Evolutionary conservation across 331 rosid species (phyloP), one percentile per base, ranked within the genome.

Genomic region (Prunus yedoensis): DNA sequence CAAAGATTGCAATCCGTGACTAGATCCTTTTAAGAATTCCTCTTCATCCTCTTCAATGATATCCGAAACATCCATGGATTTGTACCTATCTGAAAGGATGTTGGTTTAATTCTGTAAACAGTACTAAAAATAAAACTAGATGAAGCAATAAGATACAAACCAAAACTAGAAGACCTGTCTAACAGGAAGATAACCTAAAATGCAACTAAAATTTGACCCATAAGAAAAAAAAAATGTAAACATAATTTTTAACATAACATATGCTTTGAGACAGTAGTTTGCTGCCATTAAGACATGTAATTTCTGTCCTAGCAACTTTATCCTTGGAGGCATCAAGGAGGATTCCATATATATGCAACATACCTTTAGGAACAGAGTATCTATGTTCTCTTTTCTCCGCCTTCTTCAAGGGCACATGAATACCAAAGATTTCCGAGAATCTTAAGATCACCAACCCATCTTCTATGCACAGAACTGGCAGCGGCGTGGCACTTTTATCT

Each of bases 41-140:
- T 91, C 99, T 83, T 94, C 99, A 74, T 94, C 99, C 79, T 94
- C 99, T 89, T 94, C 99, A 79, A 90, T 90, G 30, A 85, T 78
- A 85, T 88, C 88, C 51, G 89, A 87, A 27, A 85, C 64, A 77
- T 90, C 84, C 53, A 81, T 69, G 41, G 92, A 75, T 71, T 86
- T 85, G 74, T 74, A 81, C 83, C 89, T 87, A 84, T 90, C 99
- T 94, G 91, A 73, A 77, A 79, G 74, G 51, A 79, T 12, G 20
- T 58, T 30, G 27, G 25, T 47, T 23, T 16, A 25, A 45, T 68
- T 54, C 81, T 66, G 38, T 17, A 79, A 25, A 20, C 8, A 8
- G 53, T 13, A 62, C 67, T 62, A 7, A 35, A 76, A 75, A 60
- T 25, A 41, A 54, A 58, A 62, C 71, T 32, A 46, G 17, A 64